Conservation (phyloP, 305 asterid genomes). For the Andrographis paniculata region DNA sequence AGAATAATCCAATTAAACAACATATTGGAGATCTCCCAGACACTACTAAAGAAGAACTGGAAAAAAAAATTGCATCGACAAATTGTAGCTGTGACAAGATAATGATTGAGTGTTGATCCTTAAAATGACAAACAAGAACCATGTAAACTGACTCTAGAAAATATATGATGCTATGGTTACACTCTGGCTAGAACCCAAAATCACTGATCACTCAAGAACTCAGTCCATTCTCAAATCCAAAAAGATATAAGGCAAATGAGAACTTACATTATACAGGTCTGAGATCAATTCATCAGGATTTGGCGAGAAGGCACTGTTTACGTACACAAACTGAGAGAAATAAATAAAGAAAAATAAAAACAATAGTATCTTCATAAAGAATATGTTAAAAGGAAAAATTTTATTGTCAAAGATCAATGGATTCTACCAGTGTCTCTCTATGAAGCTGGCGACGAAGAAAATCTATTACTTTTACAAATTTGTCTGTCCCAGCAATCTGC, state of each 20-base stretch:
- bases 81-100: too few species aligned
- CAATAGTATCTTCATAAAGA: not conserved
- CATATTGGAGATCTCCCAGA: too few species aligned
- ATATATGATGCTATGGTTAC: too few species aligned
- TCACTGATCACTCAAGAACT: too few species aligned
- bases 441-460: conserved; percentile 96
- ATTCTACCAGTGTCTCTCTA: conserved; percentile 69
- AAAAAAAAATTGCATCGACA: too few species aligned
- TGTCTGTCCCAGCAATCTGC: conserved; percentile 82
- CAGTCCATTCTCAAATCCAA: conserved; percentile 3
- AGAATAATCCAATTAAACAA: too few species aligned
- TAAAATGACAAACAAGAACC: too few species aligned
- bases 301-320: conserved; percentile 92
- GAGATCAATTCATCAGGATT: conserved; percentile 70
- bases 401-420: conserved; percentile 7
- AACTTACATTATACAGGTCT: conserved; percentile 43
- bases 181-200: conserved; percentile 2
- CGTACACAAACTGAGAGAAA: conserved; percentile 69
- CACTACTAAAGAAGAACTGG: too few species aligned
- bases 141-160: too few species aligned
- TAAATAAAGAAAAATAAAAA: conserved; percentile 15
- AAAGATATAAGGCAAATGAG: conserved; percentile 7
- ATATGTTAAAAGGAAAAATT: not conserved
- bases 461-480: conserved; percentile 78
- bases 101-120: too few species aligned